Base-by-base conservation (phyloP, 495 filamentous ascomycete genomes). In the Penicilliopsis zonata region DNA sequence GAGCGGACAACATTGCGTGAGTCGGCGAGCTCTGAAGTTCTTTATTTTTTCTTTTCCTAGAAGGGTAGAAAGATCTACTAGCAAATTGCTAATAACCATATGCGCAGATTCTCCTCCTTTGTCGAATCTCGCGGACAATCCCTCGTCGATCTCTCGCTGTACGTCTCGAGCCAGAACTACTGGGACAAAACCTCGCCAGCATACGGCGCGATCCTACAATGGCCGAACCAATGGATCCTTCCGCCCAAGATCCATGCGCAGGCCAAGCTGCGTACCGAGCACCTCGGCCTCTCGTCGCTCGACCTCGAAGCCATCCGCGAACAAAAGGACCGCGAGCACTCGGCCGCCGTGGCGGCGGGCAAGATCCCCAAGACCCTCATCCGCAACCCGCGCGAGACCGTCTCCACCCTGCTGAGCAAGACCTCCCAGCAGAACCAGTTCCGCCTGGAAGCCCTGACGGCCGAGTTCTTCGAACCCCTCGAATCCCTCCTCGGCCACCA, bases 101-200 rank as follows among this genome's bases (percentile, higher is more conserved):
- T 6, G 9, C 30, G 12, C 36, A 72, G 68, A 6, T 72, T 68
- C 50, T 61, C 63, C 37, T 67, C 80, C 35, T 82, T 80, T 50
- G 43, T 86, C 36, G 63, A 69, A 45, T 63, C 70, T 17, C 72
- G 74, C 41, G 78, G 70, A 26, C 63, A 74, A 42, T 64, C 72
- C 13, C 73, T 92, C 33, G 41, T 90, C 42, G 74, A 82, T 40
- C 74, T 88, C 43, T 86, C 74, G 32, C 78, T 98, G 42, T 96
- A 90, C 57, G 76, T 86, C 47, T 90, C 84, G 23, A 78, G 76
- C 40, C 70, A 79, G 36, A 95, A 94, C 58, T 98, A 86, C 65
- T 63, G 69, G 36, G 46, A 55, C 29, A 50, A 63, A 22, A 93
- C 84, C 20, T 75, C 80, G 5, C 82, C 85, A 6, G 74, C 82